A percentile compares a stretch with the other conserved stretches of the same genome.
These are phyloP conservation scores for Macrotyloma uniflorum DNA, from an alignment of 306 rosid species.

Conservation along the genomic window DNA sequence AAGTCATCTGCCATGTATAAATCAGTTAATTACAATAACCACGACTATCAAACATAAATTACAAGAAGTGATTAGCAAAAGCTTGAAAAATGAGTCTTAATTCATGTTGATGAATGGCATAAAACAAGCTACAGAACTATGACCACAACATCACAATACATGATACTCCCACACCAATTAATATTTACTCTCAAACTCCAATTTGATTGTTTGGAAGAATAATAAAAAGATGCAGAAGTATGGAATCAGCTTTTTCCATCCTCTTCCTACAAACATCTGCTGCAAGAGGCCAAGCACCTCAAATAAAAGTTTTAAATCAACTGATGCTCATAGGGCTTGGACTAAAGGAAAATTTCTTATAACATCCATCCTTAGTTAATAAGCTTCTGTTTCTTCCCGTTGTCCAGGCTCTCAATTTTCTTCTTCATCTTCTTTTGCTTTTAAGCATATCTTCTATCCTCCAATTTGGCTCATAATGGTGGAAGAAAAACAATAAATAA, in stretches of 20 bases:
- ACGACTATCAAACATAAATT: constrained; percentile 13
- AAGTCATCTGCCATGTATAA: constrained; percentile 78
- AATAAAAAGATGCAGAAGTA: constrained; percentile 19
- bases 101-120: constrained; percentile 8
- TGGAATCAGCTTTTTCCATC: constrained; percentile 15
- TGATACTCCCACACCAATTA: constrained; percentile 1
- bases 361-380: constrained; percentile 2
- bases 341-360: background rate
- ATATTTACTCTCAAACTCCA: constrained; percentile 10
- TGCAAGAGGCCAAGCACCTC: constrained; percentile 25
- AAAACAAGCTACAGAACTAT: constrained; percentile 14
- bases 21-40: constrained; percentile 22
- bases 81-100: constrained; percentile 18
- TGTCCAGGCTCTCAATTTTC: constrained; percentile 14
- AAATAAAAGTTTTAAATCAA: constrained; percentile 21
- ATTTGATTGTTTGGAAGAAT: constrained; percentile 28
- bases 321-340: constrained; percentile 16
- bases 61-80: constrained; percentile 2
- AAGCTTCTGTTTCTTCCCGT: constrained; percentile 30
- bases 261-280: constrained; percentile 24
- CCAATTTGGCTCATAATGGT: background rate
- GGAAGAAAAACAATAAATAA: background rate
- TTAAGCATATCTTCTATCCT: background rate
- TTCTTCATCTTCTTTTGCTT: constrained; percentile 5
- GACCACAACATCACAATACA: constrained; percentile 7